Evolutionary conservation across 2,329 filamentous ascomycete genomes (phyloP).

Genomic region (Trichocomaceae sp.): DNA sequence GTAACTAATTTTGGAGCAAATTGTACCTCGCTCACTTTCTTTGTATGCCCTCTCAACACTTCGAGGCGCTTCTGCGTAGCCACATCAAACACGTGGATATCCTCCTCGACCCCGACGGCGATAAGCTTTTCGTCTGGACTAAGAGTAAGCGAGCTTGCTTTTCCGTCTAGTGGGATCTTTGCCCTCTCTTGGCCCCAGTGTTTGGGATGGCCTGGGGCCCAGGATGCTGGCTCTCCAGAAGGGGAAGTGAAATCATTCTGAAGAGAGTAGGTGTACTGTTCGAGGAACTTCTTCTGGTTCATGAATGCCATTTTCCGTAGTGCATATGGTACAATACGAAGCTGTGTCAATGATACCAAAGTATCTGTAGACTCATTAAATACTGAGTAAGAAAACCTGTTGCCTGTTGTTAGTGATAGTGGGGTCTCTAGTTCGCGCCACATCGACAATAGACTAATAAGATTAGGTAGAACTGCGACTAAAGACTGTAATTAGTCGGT

Average conservation of each 20-base stretch:
- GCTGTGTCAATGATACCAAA: neutral
- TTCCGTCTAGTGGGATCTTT: neutral
- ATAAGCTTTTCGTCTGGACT: constrained; percentile 3
- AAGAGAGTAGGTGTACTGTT: neutral
- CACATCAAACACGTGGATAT: neutral
- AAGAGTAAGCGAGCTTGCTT: neutral
- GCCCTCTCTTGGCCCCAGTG: constrained; percentile 7
- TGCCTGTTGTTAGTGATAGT: neutral
- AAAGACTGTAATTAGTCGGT: too few relatives aligned
- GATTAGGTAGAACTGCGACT: too few relatives aligned
- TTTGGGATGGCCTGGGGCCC: constrained; percentile 2
- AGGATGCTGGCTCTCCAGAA: constrained; percentile 1
- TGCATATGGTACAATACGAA: neutral
- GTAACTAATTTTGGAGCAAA: neutral
- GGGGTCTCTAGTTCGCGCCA: too few relatives aligned
- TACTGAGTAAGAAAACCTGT: neutral
- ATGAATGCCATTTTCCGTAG: neutral
- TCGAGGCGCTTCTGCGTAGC: neutral
- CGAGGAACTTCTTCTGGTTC: neutral
- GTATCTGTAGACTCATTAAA: neutral
- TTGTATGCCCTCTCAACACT: neutral
- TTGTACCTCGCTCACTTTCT: neutral
- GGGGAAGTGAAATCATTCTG: neutral
- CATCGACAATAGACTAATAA: too few relatives aligned
- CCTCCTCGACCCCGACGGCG: neutral